Evolutionary conservation across 345 rosid genomes (phyloP), one percentile per base, ranked within the genome.

Genomic region (Combretum micranthum): DNA sequence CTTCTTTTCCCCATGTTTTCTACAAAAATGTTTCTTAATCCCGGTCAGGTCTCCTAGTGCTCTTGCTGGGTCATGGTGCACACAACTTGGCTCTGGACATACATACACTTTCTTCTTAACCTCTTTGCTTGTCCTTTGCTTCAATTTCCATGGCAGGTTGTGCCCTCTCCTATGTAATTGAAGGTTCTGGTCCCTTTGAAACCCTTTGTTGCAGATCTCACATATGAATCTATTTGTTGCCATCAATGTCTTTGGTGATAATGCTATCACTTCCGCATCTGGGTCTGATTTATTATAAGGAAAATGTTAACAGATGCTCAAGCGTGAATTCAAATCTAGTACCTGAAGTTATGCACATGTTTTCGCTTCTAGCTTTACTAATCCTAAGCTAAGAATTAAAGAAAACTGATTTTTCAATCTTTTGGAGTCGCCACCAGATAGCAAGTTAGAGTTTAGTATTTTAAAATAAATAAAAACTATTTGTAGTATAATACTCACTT

Each of bases 11-110:
- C 97, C 95, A 47, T 90, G 97, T 63, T 90, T 90, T 61, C 97
- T 73, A 55, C 85, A 87, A 44, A 87, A 90, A 69, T 90, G 97
- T 55, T 90, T 90, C 75, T 90, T 90, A 42, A 90, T 87, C 4
- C 97, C 97, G 0, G 97, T 90, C 6, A 90, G 80, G 70, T 90
- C 97, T 10, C 97, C 95, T 2, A 90, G 88, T 37, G 97, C 97
- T 62, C 97, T 76, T 4, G 93, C 79, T 2, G 93, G 95, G 64
- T 87, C 81, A 49, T 90, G 82, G 51, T 90, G 97, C 90, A 51
- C 97, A 90, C 4, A 64, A 70, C 65, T 81, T 90, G 78, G 49
- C 49, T 90, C 97, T 0, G 97, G 97, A 72, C 95, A 90, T 22
- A 90, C 88, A n/a, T 90, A 90, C 17, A 90, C 97, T 4, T 93